Evolutionary conservation across 768 basidiomycete genomes (phyloP), one percentile per base, ranked within the genome.

Genomic region (Clitopilus passeckerianus): DNA sequence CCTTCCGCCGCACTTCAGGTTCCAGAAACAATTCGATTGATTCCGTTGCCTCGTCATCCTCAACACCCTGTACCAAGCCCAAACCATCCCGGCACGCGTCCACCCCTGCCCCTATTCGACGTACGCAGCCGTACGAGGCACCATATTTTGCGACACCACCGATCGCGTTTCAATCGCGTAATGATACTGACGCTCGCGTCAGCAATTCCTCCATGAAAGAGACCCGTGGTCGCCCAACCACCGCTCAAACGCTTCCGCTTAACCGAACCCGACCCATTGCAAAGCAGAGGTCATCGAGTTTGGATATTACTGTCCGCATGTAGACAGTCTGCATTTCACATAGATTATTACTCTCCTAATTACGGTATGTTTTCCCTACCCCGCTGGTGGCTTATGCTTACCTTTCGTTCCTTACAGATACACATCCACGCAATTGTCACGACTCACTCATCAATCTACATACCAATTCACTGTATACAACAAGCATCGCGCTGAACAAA

Each of bases 141-240:
- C 77, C 78, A 6, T 78, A 79, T 71, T 79, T 79, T 60, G 78
- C 77, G 1, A 62, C 71, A 23, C 78, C 77, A 9, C 78, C 78
- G 6, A 60, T 68, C 18, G 53, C 68, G 33, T 57, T 70, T 12
- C 67, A 70, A 23, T 59, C 62, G 24, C 53, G 33, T 20, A 55
- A 55, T 46, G 14, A 56, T 44, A 41, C 37, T 56, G 15, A 33
- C 56, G n/a, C 37, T 15, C 37, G 37, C 10, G 37, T n/a, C n/a
- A 41, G 14, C n/a, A n/a, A n/a, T 22, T 18, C 9, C 6, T 18
- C 20, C 24, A 50, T 59, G 34, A 61, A 61, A 20, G 59, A 57
- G 34, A 54, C 35, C 53, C 60, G 59, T 23, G 60, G 60, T 57
- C 65, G 46, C 46, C 46, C 46, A 12, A 23, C 3, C 5, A 23